phyloP scores from a whole-genome alignment of 177 flowering plant species.

The Tripterygium wilfordii region DNA sequence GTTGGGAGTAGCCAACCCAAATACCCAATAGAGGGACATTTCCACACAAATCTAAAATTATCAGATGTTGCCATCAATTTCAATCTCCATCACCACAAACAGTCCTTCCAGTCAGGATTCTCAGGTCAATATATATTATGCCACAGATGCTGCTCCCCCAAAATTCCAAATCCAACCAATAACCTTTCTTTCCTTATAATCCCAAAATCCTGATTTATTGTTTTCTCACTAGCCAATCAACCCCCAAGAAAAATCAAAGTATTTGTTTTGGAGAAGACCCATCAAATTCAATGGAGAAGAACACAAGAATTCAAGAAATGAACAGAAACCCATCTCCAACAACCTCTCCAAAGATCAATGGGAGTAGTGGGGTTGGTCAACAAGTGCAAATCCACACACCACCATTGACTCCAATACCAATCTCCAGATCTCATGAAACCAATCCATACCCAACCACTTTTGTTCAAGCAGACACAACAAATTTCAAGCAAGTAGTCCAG shows the following conservation, averaged over 20 bases:
- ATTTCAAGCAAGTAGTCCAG: conserved; percentile 91
- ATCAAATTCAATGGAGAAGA: conserved; percentile 28
- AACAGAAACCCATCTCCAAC: conserved; percentile 37
- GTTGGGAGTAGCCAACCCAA: no score
- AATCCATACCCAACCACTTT: conserved; percentile 84
- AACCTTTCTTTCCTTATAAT: conserved; percentile 1
- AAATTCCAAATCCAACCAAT: conserved; percentile 8
- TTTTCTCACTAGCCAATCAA: no score
- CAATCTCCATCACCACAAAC: conserved; percentile 14
- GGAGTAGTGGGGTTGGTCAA: no score
- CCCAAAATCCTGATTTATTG: no score
- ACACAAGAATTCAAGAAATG: conserved; percentile 25
- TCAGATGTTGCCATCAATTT: conserved; percentile 5
- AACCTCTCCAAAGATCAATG: conserved; percentile 40
- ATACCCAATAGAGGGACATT: no score
- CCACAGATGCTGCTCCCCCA: conserved; percentile 7
- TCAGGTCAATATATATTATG: conserved; percentile 62
- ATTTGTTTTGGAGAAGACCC: neutral
- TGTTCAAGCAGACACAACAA: conserved; percentile 75
- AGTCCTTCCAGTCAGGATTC: conserved; percentile 23
- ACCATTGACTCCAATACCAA: conserved; percentile 38
- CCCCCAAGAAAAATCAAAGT: no score
- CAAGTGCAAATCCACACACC: conserved; percentile 29
- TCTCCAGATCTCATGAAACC: conserved; percentile 59
- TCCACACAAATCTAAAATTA: no score